phyloP scores from a whole-genome alignment of 805 yeast genomes.

The Millerozyma miso region DNA sequence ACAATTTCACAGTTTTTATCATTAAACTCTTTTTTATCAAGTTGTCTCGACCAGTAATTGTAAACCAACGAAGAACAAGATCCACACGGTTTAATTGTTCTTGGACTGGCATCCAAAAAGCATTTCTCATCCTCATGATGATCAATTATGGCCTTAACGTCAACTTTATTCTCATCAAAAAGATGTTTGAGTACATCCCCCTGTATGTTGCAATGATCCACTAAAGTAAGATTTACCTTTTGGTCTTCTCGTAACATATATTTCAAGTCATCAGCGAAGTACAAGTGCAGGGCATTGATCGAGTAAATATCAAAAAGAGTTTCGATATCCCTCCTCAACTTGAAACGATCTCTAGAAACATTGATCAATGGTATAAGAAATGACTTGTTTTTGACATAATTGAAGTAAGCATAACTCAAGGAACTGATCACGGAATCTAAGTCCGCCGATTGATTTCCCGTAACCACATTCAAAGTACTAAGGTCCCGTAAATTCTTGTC shows the following conservation, averaged over 20 bases:
- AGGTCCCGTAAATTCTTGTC: slow-evolving; percentile 8
- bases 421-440: slow-evolving; percentile 84
- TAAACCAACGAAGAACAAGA: slow-evolving; percentile 78
- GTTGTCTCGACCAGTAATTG: slow-evolving; percentile 47
- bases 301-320: slow-evolving; percentile 45
- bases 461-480: slow-evolving; percentile 39
- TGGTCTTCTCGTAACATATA: slow-evolving; percentile 10
- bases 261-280: slow-evolving; percentile 66
- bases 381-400: slow-evolving; percentile 25
- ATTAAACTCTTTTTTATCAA: slow-evolving; percentile 12
- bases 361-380: slow-evolving; percentile 68
- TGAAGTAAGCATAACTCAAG: slow-evolving; percentile 63
- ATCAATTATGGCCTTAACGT: slow-evolving; percentile 60
- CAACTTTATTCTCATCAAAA: slow-evolving; percentile 18
- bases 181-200: slow-evolving; percentile 37
- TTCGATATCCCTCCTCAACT: slow-evolving; percentile 66
- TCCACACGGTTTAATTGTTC: slow-evolving; percentile 61
- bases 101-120: slow-evolving; percentile 50
- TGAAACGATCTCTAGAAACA: slow-evolving; percentile 62
- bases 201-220: slow-evolving; percentile 77
- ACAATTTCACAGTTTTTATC: slow-evolving; percentile 31
- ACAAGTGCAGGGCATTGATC: slow-evolving; percentile 47
- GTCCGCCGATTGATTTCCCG: slow-evolving; percentile 86
- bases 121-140: slow-evolving; percentile 76
- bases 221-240: slow-evolving; percentile 50